A percentile compares a stretch with the other conserved stretches of the same genome.
phyloP scores from a whole-genome alignment of 768 basidiomycete species.

The Phaffia tasmanica region DNA sequence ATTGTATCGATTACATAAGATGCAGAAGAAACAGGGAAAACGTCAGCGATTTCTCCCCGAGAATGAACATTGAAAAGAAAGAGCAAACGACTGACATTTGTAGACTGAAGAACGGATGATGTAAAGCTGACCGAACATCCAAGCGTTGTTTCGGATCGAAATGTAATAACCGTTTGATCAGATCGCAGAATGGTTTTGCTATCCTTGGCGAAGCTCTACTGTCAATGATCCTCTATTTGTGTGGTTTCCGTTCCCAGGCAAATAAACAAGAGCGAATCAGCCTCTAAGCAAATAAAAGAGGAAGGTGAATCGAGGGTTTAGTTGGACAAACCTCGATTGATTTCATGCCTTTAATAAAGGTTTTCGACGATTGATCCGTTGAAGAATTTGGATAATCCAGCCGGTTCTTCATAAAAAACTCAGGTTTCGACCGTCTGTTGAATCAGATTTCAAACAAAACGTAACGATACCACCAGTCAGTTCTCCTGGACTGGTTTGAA shows the following conservation, averaged over 20 bases:
- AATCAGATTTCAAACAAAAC: not conserved
- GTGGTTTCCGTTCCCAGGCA: slow-evolving; percentile 17
- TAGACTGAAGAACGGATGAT: slow-evolving; percentile 65
- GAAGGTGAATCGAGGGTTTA: not conserved
- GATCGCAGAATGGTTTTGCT: slow-evolving; percentile 62
- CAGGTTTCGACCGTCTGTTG: slow-evolving; percentile 52
- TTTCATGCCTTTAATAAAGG: slow-evolving; percentile 80
- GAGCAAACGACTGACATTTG: slow-evolving; percentile 2
- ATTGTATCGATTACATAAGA: not conserved
- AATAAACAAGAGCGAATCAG: not conserved
- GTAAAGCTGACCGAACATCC: slow-evolving; percentile 73
- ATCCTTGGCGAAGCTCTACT: slow-evolving; percentile 42
- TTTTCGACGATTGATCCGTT: slow-evolving; percentile 78
- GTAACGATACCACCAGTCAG: not conserved
- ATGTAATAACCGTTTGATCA: slow-evolving; percentile 72
- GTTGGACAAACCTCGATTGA: slow-evolving; percentile 52
- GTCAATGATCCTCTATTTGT: slow-evolving; percentile 72
- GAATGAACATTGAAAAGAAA: not conserved
- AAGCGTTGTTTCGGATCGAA: slow-evolving; percentile 85
- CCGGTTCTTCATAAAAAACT: slow-evolving; percentile 77
- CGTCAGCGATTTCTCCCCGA: not conserved
- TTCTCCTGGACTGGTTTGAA: not conserved
- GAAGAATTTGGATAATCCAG: slow-evolving; percentile 88
- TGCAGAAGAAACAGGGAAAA: not conserved
- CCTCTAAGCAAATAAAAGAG: slow-evolving; percentile 11